Evolutionary conservation across 106 monocot genomes (phyloP).

Genomic region (Dactylorhiza incarnata): DNA sequence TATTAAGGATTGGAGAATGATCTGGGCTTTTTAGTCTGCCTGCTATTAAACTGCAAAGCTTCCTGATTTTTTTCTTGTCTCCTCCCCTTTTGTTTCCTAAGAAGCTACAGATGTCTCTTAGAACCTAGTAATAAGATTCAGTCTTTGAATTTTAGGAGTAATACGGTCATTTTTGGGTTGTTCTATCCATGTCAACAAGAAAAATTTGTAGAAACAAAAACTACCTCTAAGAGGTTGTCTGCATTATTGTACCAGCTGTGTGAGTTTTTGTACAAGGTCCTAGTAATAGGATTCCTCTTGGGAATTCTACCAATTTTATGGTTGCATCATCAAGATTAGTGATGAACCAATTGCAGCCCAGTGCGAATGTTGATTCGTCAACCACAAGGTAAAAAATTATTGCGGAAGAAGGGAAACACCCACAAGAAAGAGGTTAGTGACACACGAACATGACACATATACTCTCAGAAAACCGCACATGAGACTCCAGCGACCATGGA

Average conservation of each 20-base stretch:
- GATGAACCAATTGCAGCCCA: too few relatives aligned
- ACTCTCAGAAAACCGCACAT: too few relatives aligned
- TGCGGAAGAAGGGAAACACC: too few relatives aligned
- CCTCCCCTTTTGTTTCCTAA: neutral
- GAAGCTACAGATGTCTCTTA: neutral
- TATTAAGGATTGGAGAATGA: neutral
- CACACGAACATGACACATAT: too few relatives aligned
- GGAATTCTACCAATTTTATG: too few relatives aligned
- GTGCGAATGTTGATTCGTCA: too few relatives aligned
- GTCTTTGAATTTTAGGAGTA: neutral
- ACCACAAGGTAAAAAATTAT: too few relatives aligned
- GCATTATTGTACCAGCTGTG: neutral
- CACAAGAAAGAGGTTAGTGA: too few relatives aligned
- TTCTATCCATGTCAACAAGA: neutral
- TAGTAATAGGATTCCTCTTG: too few relatives aligned
- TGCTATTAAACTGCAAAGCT: neutral
- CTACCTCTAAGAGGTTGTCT: neutral
- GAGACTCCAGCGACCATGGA: too few relatives aligned
- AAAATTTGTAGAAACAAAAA: neutral
- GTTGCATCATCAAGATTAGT: too few relatives aligned
- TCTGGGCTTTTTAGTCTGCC: neutral
- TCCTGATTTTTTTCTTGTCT: neutral
- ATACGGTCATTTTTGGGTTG: neutral
- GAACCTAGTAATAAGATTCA: neutral
- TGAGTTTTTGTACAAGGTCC: too few relatives aligned